Conservation (phyloP, 139 green algal species). For the Chlorella sp. region DNA sequence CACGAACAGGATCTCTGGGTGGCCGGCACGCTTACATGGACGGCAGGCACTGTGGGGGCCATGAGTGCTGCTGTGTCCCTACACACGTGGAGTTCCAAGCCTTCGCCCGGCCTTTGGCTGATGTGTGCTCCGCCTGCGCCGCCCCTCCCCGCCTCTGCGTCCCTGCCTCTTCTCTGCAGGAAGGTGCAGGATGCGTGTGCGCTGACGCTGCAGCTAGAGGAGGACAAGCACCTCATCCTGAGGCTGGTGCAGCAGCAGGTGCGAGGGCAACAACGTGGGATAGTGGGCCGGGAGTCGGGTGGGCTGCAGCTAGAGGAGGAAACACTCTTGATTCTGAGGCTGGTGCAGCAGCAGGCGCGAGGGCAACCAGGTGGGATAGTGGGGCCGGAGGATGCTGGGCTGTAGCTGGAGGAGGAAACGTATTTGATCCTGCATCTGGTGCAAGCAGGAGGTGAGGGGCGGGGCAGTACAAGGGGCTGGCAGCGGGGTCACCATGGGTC, state of each 20-base stretch:
- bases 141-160: not conserved
- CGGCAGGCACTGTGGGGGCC: no score
- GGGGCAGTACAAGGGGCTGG: no score
- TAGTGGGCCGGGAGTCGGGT: no score
- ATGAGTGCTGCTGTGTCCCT: no score
- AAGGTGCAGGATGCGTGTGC: slow-evolving; percentile 79
- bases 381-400: no score
- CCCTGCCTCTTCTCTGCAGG: not conserved
- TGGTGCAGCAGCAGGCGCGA: not conserved
- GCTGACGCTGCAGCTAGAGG: slow-evolving; percentile 83
- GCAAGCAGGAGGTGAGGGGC: no score
- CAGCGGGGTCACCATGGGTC: no score
- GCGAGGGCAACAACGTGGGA: not conserved
- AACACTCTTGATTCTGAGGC: not conserved
- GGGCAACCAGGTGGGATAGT: no score
- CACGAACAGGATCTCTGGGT: no score
- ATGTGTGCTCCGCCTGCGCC: not conserved
- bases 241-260: slow-evolving; percentile 81
- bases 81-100: not conserved
- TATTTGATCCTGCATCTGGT: no score
- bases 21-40: no score
- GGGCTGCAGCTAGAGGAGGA: not conserved
- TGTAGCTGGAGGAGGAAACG: no score
- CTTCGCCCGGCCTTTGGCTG: not conserved
- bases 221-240: slow-evolving; percentile 84